A percentile compares a stretch with the other conserved stretches of the same genome.
These are phyloP conservation scores for Debaryomycetaceae sp. DNA, from an alignment of 1,139 yeast species.

Conservation along the genomic window DNA sequence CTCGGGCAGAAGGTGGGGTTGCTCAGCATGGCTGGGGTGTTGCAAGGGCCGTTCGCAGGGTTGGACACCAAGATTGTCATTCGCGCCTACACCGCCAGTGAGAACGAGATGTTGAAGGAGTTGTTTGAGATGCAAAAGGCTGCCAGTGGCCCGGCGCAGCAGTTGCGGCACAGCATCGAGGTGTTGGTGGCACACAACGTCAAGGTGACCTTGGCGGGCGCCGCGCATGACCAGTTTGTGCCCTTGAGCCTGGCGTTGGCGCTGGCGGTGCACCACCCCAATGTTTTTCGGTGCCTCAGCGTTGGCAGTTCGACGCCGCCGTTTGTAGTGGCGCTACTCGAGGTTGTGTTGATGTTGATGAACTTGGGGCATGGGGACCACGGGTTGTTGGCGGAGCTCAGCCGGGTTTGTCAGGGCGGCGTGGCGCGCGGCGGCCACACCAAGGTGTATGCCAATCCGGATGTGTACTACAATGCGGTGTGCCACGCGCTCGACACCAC, in stretches of 20 bases:
- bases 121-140: constrained; percentile 43
- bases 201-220: constrained; percentile 47
- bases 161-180: constrained; percentile 28
- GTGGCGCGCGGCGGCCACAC: constrained; percentile 26
- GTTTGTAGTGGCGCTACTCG: constrained; percentile 29
- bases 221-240: constrained; percentile 41
- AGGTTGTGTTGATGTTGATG: constrained; percentile 29
- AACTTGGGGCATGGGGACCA: constrained; percentile 38
- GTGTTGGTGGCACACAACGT: constrained; percentile 36
- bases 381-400: constrained; percentile 26
- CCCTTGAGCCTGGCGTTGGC: constrained; percentile 45
- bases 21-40: constrained; percentile 43
- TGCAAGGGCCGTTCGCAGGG: constrained; percentile 41
- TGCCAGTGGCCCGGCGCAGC: constrained; percentile 26
- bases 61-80: constrained; percentile 43
- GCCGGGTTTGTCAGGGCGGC: constrained; percentile 26
- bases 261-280: constrained; percentile 46
- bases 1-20: constrained; percentile 31
- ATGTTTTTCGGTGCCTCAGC: constrained; percentile 42
- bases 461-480: constrained; percentile 28
- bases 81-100: constrained; percentile 41
- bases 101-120: constrained; percentile 47
- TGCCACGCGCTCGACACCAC: constrained; percentile 37
- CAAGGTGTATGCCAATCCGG: constrained; percentile 19
- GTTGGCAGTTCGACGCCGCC: constrained; percentile 27